Percentiles rank a stretch among this genome's conserved stretches.
These are phyloP conservation scores for Pisolithus marmoratus DNA, from an alignment of 768 basidiomycete genomes.

Conservation along the genomic window DNA sequence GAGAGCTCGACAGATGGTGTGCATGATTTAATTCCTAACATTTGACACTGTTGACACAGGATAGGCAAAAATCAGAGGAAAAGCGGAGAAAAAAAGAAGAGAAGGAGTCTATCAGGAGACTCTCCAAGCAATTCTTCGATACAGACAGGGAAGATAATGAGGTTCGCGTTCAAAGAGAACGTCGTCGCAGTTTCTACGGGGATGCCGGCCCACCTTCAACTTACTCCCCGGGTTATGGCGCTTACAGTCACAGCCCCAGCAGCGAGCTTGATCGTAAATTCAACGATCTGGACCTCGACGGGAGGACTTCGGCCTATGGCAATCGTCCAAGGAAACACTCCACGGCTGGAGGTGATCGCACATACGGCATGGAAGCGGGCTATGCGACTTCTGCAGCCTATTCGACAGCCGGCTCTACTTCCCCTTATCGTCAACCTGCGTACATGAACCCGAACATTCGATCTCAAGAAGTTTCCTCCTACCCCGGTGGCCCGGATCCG, in stretches of 20 bases:
- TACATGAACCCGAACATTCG: constrained; percentile 42
- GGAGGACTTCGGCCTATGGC: constrained; percentile 17
- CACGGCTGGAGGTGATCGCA: constrained; percentile 32
- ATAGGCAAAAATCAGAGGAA: constrained; percentile 46
- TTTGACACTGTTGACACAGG: constrained; percentile 7
- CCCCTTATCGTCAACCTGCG: constrained; percentile 28
- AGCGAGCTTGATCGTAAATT: constrained; percentile 37
- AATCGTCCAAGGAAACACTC: constrained; percentile 44
- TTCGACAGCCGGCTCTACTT: constrained; percentile 28
- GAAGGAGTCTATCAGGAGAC: constrained; percentile 34
- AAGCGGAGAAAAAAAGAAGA: constrained; percentile 51
- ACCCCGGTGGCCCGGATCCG: constrained; percentile 33
- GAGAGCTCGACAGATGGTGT: constrained; percentile 43
- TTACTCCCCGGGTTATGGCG: constrained; percentile 17
- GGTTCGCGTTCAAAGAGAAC: constrained; percentile 45
- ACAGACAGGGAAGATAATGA: constrained; percentile 47
- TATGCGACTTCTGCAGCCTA: constrained; percentile 25
- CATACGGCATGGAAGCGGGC: constrained; percentile 16
- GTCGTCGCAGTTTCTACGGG: constrained; percentile 51
- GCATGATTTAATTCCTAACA: constrained; percentile 1
- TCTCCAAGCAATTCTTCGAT: constrained; percentile 34
- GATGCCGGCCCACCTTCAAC: constrained; percentile 22
- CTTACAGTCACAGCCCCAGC: constrained; percentile 22
- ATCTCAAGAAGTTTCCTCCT: constrained; percentile 38
- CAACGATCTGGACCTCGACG: constrained; percentile 27